Percentiles rank a stretch among this genome's conserved stretches.
Conservation (phyloP, 176 grass and related monocot species). For the Carex littledalei region DNA sequence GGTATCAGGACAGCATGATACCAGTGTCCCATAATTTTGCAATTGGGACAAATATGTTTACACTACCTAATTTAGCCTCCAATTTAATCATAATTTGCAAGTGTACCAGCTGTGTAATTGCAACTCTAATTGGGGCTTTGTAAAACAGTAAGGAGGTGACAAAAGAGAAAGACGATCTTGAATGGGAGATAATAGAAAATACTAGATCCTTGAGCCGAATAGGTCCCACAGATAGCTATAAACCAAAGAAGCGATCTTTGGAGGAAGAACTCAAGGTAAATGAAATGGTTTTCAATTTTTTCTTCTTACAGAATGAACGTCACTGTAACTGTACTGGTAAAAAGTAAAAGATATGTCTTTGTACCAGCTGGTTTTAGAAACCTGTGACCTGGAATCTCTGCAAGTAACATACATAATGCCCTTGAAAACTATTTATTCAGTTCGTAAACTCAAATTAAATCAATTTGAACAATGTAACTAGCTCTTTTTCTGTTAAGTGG, state of each 20-base stretch:
- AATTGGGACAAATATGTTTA: neutral
- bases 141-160: slow-evolving; percentile 74
- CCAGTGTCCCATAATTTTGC: neutral
- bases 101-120: neutral
- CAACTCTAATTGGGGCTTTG: slow-evolving; percentile 18
- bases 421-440: neutral
- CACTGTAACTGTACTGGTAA: neutral
- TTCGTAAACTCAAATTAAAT: neutral
- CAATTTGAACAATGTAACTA: neutral
- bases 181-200: slow-evolving; percentile 89
- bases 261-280: slow-evolving; percentile 84
- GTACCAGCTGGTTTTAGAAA: neutral
- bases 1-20: neutral
- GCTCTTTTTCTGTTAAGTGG: neutral
- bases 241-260: slow-evolving; percentile 70
- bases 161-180: slow-evolving; percentile 91
- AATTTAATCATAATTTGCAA: neutral
- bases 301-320: neutral
- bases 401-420: neutral
- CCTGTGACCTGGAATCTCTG: neutral
- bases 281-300: neutral
- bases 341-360: neutral
- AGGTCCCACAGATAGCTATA: slow-evolving; percentile 67
- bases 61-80: neutral
- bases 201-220: slow-evolving; percentile 65